A percentile compares a stretch with the other conserved stretches of the same genome.
Conservation (phyloP, 2,329 filamentous ascomycete species). For the Nakataea oryzae region DNA sequence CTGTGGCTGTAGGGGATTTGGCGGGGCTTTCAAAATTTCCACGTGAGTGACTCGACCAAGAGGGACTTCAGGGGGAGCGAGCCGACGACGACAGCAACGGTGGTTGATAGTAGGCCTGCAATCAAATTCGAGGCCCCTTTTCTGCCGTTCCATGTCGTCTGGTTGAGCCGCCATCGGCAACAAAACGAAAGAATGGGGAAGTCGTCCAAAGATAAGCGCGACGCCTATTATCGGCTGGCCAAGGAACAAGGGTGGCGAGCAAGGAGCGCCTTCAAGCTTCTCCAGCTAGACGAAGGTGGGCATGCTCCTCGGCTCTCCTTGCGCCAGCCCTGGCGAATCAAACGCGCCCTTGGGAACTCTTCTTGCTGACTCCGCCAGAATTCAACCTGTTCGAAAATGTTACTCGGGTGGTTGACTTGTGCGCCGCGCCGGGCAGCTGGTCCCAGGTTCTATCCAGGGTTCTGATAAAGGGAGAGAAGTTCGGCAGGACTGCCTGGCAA, state of each 20-base stretch:
- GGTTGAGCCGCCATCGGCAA: background rate
- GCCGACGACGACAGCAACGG: background rate
- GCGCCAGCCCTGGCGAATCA: background rate
- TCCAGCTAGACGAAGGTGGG: conserved; percentile 78
- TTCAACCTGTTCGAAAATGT: conserved; percentile 90
- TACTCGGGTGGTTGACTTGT: conserved; percentile 88
- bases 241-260: conserved; percentile 99
- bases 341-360: conserved; percentile 7
- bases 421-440: conserved; percentile 93
- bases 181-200: conserved; percentile 57
- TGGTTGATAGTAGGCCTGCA: too few species aligned
- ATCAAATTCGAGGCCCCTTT: background rate
- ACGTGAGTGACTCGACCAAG: background rate
- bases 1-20: background rate
- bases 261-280: conserved; percentile 89
- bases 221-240: conserved; percentile 93
- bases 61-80: too few species aligned
- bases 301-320: background rate
- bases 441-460: conserved; percentile 92
- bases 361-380: conserved; percentile 37
- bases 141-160: background rate
- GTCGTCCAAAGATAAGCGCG: conserved; percentile 96
- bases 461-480: conserved; percentile 85
- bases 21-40: background rate
- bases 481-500: conserved; percentile 78